These are phyloP conservation scores for Malus orientalis DNA, from an alignment of 306 rosid genomes.

Conservation along the genomic window DNA sequence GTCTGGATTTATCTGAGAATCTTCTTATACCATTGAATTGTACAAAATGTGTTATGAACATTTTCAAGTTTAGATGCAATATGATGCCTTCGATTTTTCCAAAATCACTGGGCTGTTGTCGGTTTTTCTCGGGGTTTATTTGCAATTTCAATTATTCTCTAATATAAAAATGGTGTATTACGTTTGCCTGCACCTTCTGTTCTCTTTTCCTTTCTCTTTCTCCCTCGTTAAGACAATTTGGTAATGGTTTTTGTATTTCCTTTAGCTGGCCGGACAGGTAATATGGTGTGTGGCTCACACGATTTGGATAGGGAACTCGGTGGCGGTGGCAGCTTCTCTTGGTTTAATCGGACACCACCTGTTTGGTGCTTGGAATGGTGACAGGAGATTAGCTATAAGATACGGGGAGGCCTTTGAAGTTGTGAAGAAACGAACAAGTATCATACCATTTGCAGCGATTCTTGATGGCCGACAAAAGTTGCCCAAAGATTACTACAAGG, in stretches of 20 bases:
- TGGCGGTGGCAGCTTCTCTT: slow-evolving; percentile 76
- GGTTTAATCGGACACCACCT: slow-evolving; percentile 86
- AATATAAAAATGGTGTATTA: too few relatives aligned
- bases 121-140: too few relatives aligned
- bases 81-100: background rate
- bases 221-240: background rate
- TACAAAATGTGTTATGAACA: background rate
- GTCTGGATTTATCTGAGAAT: background rate
- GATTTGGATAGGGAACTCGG: slow-evolving; percentile 84
- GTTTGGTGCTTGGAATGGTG: slow-evolving; percentile 96
- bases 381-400: slow-evolving; percentile 53
- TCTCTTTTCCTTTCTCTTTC: background rate
- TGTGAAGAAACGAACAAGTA: slow-evolving; percentile 63
- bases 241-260: slow-evolving; percentile 15
- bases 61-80: background rate
- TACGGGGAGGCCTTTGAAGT: slow-evolving; percentile 60
- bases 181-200: background rate
- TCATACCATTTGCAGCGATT: slow-evolving; percentile 84
- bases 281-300: slow-evolving; percentile 95
- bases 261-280: slow-evolving; percentile 87
- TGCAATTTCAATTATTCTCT: too few relatives aligned
- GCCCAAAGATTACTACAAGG: slow-evolving; percentile 79
- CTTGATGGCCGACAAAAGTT: slow-evolving; percentile 79
- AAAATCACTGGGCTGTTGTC: too few relatives aligned
- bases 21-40: background rate